Evolutionary conservation across 108 stramenopile species (phyloP), one percentile per base, ranked within the genome.

Genomic region (Cyclotella sp.): DNA sequence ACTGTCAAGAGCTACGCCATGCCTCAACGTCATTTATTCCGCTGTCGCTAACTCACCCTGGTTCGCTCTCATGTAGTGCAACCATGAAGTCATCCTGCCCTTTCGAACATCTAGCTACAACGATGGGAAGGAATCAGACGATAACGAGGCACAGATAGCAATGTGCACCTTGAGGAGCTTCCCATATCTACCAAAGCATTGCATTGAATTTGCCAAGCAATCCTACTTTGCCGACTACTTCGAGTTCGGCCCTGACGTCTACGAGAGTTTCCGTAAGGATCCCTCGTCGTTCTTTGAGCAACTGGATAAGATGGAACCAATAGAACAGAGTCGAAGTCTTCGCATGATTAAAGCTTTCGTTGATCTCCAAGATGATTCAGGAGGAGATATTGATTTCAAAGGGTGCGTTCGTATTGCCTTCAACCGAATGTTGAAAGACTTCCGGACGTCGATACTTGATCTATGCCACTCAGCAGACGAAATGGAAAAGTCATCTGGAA

Each of bases 81-180:
- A 91, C 77, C 72, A 78, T 41, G 84, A 93, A 77, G 88, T 90
- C 13, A 79, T 96, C 24, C 60, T 93, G 27, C 95, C 95, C 2
- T 87, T 88, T 63, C 74, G 89, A 18, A 96, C 94, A 22, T 86
- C 86, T 0, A 85, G 85, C 67, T 96, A 96, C 80, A 86, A 85
- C 16, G 95, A 96, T 53, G 94, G 94, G 7, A 90, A 90, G 29
- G 88, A 94, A 67, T 91, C 90, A 19, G 89, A 87, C 52, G 91
- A 87, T 51, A 93, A 93, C 60, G 87, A 81, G 46, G 63, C 72
- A 26, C 86, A 85, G 55, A 93, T 95, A 65, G 93, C 93, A 79
- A 93, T 96, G 95, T 96, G 95, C 76, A 96, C 95, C 13, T 70
- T 96, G 26, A 73, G 92, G 6, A 91, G 89, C 70, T 95, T 94